Evolutionary conservation across 1,139 yeast genomes (phyloP).

Genomic region (Zygosaccharomyces pseudobailii): DNA sequence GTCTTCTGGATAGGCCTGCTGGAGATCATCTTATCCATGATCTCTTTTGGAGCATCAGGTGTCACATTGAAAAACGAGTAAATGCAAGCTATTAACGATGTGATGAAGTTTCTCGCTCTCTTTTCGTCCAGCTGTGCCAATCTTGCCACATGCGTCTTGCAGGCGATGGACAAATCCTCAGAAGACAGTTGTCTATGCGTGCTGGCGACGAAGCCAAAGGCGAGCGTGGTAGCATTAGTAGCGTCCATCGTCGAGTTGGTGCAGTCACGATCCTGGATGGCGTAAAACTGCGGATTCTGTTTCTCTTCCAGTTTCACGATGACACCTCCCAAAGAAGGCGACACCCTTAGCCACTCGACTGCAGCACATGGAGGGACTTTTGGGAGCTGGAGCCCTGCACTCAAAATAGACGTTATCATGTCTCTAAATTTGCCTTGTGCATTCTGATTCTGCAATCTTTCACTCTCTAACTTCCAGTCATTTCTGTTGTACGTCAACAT

Average conservation of each 20-base stretch:
- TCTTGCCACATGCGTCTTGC: slow-evolving; percentile 29
- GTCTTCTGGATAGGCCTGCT: slow-evolving; percentile 35
- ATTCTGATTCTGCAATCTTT: slow-evolving; percentile 20
- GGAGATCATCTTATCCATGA: slow-evolving; percentile 34
- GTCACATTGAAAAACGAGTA: slow-evolving; percentile 33
- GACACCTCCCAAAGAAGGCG: slow-evolving; percentile 33
- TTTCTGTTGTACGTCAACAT: slow-evolving; percentile 26
- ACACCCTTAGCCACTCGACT: slow-evolving; percentile 30
- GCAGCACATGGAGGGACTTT: slow-evolving; percentile 20
- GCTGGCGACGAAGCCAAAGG: slow-evolving; percentile 34
- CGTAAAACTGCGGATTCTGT: slow-evolving; percentile 20
- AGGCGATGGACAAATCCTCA: slow-evolving; percentile 34
- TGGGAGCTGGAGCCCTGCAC: slow-evolving; percentile 29
- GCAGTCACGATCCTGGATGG: slow-evolving; percentile 17
- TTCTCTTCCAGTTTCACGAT: slow-evolving; percentile 22
- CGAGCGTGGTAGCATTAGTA: slow-evolving; percentile 31
- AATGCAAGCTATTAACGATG: slow-evolving; percentile 25
- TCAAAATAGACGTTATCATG: slow-evolving; percentile 29
- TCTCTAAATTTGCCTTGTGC: slow-evolving; percentile 25
- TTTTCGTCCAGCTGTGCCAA: slow-evolving; percentile 21
- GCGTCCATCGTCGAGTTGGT: slow-evolving; percentile 21
- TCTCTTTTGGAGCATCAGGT: slow-evolving; percentile 34
- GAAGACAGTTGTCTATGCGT: slow-evolving; percentile 34
- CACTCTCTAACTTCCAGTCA: slow-evolving; percentile 32
- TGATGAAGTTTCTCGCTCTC: slow-evolving; percentile 30